A percentile compares a stretch with the other conserved stretches of the same genome.
phyloP scores from a whole-genome alignment of 2,329 filamentous ascomycete genomes.

The Aspergillus glaucus region DNA sequence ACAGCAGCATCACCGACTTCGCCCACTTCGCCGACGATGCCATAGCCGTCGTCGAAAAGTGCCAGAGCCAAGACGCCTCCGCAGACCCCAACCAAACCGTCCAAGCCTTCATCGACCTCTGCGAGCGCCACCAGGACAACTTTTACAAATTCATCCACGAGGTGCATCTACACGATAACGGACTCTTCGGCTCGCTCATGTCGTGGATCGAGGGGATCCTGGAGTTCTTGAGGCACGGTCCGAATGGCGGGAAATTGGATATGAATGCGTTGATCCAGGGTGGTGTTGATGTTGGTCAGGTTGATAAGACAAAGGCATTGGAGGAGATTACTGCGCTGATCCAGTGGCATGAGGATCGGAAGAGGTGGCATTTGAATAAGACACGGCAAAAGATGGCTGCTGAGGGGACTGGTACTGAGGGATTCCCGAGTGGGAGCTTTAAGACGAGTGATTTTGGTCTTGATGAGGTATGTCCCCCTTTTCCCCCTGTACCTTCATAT shows the following conservation, averaged over 20 bases:
- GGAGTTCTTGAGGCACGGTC: constrained; percentile 83
- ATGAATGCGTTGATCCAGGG: constrained; percentile 91
- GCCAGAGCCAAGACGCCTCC: constrained; percentile 70
- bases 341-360: constrained; percentile 87
- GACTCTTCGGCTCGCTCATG: constrained; percentile 94
- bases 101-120: constrained; percentile 95
- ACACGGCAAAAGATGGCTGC: constrained; percentile 98
- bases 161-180: constrained; percentile 93
- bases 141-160: constrained; percentile 99
- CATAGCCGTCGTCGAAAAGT: constrained; percentile 68
- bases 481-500: neutral
- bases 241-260: constrained; percentile 75
- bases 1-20: constrained; percentile 95
- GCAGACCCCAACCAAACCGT: constrained; percentile 98
- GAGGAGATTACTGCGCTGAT: constrained; percentile 80
- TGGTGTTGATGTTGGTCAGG: constrained; percentile 57
- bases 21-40: constrained; percentile 87
- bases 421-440: constrained; percentile 55
- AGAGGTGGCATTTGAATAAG: constrained; percentile 98
- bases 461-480: constrained; percentile 54
- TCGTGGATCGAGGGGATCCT: constrained; percentile 94
- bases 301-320: constrained; percentile 68
- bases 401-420: constrained; percentile 52
- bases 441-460: constrained; percentile 82
- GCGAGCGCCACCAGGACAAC: constrained; percentile 87